Percentiles rank a stretch among this genome's conserved stretches.
phyloP scores from a whole-genome alignment of 345 rosid species.

The Hirschfeldia incana region DNA sequence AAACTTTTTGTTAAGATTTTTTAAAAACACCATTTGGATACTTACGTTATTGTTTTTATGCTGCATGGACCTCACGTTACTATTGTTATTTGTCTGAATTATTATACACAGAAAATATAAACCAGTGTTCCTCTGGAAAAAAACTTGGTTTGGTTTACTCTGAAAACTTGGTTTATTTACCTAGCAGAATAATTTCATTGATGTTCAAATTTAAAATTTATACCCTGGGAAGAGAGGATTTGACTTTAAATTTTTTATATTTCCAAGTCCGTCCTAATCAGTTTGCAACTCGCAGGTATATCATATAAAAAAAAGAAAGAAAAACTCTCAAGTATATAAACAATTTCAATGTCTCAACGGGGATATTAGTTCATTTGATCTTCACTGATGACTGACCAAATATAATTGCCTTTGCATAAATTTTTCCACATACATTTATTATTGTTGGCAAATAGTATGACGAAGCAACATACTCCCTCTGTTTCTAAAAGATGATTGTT shows the following conservation, averaged over 20 bases:
- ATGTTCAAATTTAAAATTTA: neutral
- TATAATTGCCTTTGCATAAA: no score
- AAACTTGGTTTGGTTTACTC: no score
- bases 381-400: no score
- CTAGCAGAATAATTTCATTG: neutral
- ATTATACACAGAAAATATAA: neutral
- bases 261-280: neutral
- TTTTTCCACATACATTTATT: no score
- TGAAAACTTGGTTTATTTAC: neutral
- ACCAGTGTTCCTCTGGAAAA: neutral
- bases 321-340: neutral
- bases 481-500: no score
- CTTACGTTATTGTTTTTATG: slow-evolving; percentile 25
- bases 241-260: neutral
- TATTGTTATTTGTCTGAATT: slow-evolving; percentile 11
- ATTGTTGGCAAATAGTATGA: no score
- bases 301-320: neutral
- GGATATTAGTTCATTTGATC: no score
- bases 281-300: neutral
- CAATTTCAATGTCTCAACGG: neutral
- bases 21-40: neutral
- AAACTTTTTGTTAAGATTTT: neutral
- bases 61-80: slow-evolving; percentile 39
- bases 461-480: no score
- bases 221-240: neutral